Base-by-base conservation (phyloP, 1,284 basidiomycete genomes). In the Leccinum subrobustum region DNA sequence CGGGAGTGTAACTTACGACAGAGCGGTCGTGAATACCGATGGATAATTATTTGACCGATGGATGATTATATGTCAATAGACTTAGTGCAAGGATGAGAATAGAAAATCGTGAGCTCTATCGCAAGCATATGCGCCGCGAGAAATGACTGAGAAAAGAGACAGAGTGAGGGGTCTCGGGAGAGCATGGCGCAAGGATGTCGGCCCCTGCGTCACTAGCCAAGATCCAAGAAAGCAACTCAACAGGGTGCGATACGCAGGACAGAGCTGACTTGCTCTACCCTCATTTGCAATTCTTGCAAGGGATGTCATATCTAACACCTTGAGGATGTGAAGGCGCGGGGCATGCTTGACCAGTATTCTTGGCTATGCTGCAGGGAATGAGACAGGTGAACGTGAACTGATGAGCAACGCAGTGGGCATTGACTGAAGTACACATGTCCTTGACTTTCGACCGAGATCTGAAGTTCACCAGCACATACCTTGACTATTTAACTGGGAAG, bases 401-500 rank as follows among this genome's bases (percentile, higher is more conserved):
- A 39, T 72, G 70, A 0, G 0, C 5, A 0, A 0, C 0, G 6
- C 70, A 75, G 4, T 35, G 65, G 2, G 52, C 62, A 1, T 60
- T 1, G 5, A 37, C 27, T 27, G 37, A 42, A 18, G 6, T 23
- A 20, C 69, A 73, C 69, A 70, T 70, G 56, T 59, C 39, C 27
- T 56, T 27, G 57, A 60, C 54, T 39, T 64, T 57, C 44, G 29
- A 51, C 25, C 44, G 20, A 31, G 55, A 42, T 61, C 55, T 73
- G 61, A 47, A 47, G 25, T 20, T 59, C 52, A 23, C 53, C 33
- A 53, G 23, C 39, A 61, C 68, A 60, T 64, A 70, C 60, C 54
- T 60, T 57, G 42, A 47, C 27, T 60, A 57, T 73, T 68, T 73
- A 73, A 56, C 33, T 31, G 47, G 42, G 11, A 50, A 59, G 37